Evolutionary conservation across 2,329 filamentous ascomycete species (phyloP), one percentile per base, ranked within the genome.

Genomic region (Pseudogymnoascus sp.): DNA sequence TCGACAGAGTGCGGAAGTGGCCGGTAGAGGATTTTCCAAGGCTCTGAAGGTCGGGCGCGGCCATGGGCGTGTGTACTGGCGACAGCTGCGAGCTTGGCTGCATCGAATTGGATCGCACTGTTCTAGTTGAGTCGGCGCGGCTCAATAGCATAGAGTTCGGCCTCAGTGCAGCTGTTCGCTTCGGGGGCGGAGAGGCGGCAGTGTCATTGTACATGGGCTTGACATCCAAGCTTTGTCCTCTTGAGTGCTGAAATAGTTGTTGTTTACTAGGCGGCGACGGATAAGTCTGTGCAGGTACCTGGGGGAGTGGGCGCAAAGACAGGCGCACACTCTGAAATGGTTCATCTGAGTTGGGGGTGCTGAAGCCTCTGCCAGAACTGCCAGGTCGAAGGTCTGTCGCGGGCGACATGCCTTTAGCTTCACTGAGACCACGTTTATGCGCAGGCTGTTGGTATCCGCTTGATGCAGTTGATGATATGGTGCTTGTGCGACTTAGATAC

Each of bases 21-120:
- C 89, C 88, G 1, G 94, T 97, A 0, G 93, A 90, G 0, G 94
- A 97, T 69, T 90, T 90, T 63, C 93, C 89, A 16, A 99, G 80
- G 35, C 85, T 87, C 72, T 92, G 84, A 10, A 97, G 80, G 66
- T 97, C 92, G 2, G 90, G 87, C 0, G 83, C 80, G 6, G 80
- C 82, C 14, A 92, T 74, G 3, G 81, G 77, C 11, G 80, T 72
- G 26, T 72, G 69, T 38, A 68, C 60, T 73, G 72, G 61, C 68
- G 67, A 61, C 71, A 64, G n/a, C 68, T 66, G n/a, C 70, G 71
- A 69, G 63, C 64, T 70, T 66, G 33, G 35, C 76, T 71, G 63
- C 77, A 68, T 70, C 75, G 63, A 73, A 76, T 71, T 69, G 77
- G 74, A 64, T 75, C 63, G 58, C 31, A 63, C 63, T 21, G 63